Evolutionary conservation across 768 basidiomycete species (phyloP).

Genomic region (Ramaria rubella): DNA sequence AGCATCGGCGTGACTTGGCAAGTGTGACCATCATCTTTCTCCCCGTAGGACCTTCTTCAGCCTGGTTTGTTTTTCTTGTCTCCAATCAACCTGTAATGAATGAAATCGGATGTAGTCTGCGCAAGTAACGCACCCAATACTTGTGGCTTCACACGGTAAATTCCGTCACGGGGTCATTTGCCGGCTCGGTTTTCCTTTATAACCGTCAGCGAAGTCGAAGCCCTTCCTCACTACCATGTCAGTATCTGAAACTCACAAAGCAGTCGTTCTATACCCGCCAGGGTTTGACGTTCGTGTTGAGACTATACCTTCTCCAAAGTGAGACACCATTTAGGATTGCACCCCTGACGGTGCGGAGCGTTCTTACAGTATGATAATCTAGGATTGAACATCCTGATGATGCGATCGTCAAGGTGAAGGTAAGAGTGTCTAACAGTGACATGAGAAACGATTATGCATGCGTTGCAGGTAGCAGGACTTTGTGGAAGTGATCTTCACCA

Average conservation of each 20-base stretch:
- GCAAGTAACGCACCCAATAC: no score
- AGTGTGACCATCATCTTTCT: no score
- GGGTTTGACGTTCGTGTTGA: slow-evolving; percentile 11
- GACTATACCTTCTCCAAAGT: slow-evolving; percentile 8
- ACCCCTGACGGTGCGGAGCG: no score
- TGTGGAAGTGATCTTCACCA: slow-evolving; percentile 65
- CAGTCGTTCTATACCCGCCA: slow-evolving; percentile 12
- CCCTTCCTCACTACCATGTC: not conserved
- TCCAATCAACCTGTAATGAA: no score
- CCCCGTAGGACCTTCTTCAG: no score
- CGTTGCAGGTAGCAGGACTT: slow-evolving; percentile 21
- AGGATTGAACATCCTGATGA: slow-evolving; percentile 72
- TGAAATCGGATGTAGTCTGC: no score
- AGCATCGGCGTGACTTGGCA: no score
- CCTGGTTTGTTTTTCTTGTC: no score
- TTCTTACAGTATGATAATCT: not conserved
- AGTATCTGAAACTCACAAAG: slow-evolving; percentile 9
- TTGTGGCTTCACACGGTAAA: no score
- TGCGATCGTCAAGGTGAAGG: slow-evolving; percentile 70
- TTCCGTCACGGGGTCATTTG: not conserved
- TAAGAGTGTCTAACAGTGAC: slow-evolving; percentile 20
- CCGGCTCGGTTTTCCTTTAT: no score
- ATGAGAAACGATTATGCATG: no score
- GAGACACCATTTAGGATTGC: not conserved
- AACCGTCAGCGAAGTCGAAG: not conserved